Conservation (phyloP, 768 basidiomycete species). For the Suillus alpinus region DNA sequence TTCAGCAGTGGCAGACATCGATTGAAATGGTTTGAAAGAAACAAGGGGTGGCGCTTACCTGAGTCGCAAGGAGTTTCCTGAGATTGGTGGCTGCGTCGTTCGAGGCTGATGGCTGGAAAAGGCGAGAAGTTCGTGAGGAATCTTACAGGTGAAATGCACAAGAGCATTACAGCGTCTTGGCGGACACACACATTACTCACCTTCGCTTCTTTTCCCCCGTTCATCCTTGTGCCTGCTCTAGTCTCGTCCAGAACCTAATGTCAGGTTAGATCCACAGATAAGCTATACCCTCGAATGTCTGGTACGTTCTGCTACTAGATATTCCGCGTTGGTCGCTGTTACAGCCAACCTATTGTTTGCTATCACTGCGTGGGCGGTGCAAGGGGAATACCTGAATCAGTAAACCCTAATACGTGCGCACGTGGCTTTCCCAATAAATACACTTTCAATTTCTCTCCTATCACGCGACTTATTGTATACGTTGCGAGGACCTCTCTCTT, state of each 20-base stretch:
- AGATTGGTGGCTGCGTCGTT: constrained; percentile 28
- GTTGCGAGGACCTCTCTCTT: not conserved
- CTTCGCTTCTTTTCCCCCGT: constrained; percentile 23
- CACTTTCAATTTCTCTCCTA: not conserved
- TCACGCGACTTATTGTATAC: not conserved
- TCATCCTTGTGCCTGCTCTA: constrained; percentile 18
- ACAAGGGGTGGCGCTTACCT: constrained; percentile 28
- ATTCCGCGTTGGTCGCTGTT: not conserved
- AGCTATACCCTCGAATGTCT: not conserved
- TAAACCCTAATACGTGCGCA: not conserved
- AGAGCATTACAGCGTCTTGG: constrained; percentile 19
- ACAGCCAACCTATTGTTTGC: not conserved
- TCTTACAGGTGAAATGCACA: constrained; percentile 7
- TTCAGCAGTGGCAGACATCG: constrained; percentile 15
- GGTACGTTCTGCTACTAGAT: not conserved
- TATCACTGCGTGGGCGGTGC: not conserved
- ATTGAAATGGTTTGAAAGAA: constrained; percentile 11
- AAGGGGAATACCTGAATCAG: not conserved
- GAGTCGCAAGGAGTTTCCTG: constrained; percentile 22
- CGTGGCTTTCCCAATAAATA: not conserved
- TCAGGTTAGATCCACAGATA: not conserved
- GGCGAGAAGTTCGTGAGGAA: constrained; percentile 17
- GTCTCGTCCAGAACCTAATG: not conserved
- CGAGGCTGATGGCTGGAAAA: constrained; percentile 24
- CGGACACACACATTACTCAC: constrained; percentile 25